Evolutionary conservation across 371 early-diverging fungal genomes (phyloP).

Genomic region (Haplosporangium sp.): DNA sequence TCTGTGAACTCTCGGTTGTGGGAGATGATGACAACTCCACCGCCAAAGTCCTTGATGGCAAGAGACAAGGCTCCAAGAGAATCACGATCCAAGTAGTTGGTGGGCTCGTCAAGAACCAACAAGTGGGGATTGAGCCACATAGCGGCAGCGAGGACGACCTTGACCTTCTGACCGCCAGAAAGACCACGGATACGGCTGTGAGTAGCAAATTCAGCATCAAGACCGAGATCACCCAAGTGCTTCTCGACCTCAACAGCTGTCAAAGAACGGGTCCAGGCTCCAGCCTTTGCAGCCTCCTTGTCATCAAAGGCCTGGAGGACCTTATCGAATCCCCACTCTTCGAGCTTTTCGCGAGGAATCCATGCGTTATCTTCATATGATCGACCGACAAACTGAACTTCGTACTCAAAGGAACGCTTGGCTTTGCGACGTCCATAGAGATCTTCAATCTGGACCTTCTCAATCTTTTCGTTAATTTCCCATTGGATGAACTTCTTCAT

Average conservation of each 20-base stretch:
- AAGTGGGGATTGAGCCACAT: slow-evolving; percentile 90
- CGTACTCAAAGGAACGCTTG: slow-evolving; percentile 77
- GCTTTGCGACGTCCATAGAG: slow-evolving; percentile 76
- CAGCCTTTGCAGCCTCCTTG: slow-evolving; percentile 72
- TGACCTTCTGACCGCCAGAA: slow-evolving; percentile 93
- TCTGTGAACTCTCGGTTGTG: slow-evolving; percentile 59
- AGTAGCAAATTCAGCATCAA: slow-evolving; percentile 79
- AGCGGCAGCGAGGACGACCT: slow-evolving; percentile 87
- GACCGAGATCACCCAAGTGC: slow-evolving; percentile 77
- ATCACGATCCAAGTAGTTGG: slow-evolving; percentile 61
- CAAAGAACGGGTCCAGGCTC: slow-evolving; percentile 72
- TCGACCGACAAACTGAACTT: slow-evolving; percentile 71
- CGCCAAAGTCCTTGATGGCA: slow-evolving; percentile 76
- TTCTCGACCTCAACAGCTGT: slow-evolving; percentile 76
- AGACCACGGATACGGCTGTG: slow-evolving; percentile 88
- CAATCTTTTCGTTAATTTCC: slow-evolving; percentile 63
- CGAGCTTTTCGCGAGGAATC: slow-evolving; percentile 78
- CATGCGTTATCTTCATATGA: slow-evolving; percentile 77
- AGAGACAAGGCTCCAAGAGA: slow-evolving; percentile 77
- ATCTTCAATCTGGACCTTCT: slow-evolving; percentile 71
- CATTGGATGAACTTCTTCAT: slow-evolving; percentile 71
- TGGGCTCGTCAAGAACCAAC: slow-evolving; percentile 88
- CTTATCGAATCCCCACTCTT: slow-evolving; percentile 75
- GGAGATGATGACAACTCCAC: slow-evolving; percentile 81
- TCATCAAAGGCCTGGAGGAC: slow-evolving; percentile 74